A percentile compares a stretch with the other conserved stretches of the same genome.
Evolutionary conservation across 306 rosid genomes (phyloP).

Genomic region (Glycine latifolia): DNA sequence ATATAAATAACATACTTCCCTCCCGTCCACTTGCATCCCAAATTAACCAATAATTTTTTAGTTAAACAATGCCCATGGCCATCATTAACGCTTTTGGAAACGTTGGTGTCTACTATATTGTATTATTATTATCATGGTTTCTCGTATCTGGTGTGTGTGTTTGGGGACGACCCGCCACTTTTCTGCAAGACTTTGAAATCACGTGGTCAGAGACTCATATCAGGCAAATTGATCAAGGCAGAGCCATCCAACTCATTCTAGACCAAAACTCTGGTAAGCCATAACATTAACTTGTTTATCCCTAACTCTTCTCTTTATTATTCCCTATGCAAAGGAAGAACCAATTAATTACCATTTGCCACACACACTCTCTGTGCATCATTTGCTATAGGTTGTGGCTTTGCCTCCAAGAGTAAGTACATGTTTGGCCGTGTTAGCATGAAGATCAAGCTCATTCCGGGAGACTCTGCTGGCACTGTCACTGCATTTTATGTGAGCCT

Average conservation of each 20-base stretch:
- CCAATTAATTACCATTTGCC: neutral
- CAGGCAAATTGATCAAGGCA: conserved; percentile 27
- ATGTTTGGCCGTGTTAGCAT: conserved; percentile 92
- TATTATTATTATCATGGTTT: conserved; percentile 11
- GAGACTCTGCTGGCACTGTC: conserved; percentile 97
- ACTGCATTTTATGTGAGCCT: conserved; percentile 86
- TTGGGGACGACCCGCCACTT: conserved; percentile 27
- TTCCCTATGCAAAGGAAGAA: neutral
- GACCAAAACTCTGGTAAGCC: conserved; percentile 27
- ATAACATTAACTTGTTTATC: neutral
- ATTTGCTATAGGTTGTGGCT: conserved; percentile 77
- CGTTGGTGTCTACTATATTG: no score
- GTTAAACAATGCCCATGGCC: neutral
- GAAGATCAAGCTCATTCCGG: conserved; percentile 91
- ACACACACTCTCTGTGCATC: no score
- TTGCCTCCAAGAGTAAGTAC: conserved; percentile 75
- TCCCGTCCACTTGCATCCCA: neutral
- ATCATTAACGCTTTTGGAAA: neutral
- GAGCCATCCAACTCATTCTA: conserved; percentile 25
- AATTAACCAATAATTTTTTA: neutral
- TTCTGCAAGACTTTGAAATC: conserved; percentile 15
- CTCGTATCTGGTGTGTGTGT: neutral
- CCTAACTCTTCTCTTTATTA: neutral
- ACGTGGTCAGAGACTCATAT: conserved; percentile 25
- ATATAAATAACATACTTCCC: neutral